These are phyloP conservation scores for Aethionema arabicum DNA, from an alignment of 345 rosid genomes.

Conservation along the genomic window DNA sequence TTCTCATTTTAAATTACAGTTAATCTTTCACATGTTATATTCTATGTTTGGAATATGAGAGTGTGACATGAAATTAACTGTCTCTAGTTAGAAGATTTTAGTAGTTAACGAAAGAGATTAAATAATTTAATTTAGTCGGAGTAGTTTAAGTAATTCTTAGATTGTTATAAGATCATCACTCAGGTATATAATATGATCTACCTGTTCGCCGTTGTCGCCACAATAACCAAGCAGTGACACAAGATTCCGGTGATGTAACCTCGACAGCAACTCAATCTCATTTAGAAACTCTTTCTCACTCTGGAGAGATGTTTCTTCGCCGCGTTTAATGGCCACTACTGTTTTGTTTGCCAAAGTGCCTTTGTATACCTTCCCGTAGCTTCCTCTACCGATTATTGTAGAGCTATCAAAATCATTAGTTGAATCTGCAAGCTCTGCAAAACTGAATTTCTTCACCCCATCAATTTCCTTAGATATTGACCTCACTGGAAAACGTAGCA, in stretches of 20 bases:
- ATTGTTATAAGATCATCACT: no score
- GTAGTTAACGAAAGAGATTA: no score
- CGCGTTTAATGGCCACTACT: constrained; percentile 73
- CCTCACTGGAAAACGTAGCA: constrained; percentile 46
- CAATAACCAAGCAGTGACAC: constrained; percentile 83
- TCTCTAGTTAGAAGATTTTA: no score
- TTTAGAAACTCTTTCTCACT: constrained; percentile 83
- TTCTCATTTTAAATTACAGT: no score
- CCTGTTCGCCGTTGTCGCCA: constrained; percentile 83
- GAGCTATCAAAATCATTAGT: constrained; percentile 65
- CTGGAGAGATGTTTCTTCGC: constrained; percentile 79
- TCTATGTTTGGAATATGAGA: no score
- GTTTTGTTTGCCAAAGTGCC: constrained; percentile 57
- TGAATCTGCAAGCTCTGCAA: constrained; percentile 63
- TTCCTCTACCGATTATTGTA: constrained; percentile 72
- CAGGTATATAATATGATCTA: constrained; percentile 26
- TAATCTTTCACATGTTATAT: no score
- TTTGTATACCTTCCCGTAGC: constrained; percentile 83
- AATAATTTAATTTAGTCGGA: no score
- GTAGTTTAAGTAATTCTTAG: no score
- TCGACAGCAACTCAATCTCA: constrained; percentile 74
- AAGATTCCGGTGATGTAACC: constrained; percentile 80
- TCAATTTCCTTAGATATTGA: constrained; percentile 24
- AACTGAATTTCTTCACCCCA: constrained; percentile 70
- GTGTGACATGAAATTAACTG: no score